These are phyloP conservation scores for Paracoccidioides lutzii DNA, from an alignment of 2,329 filamentous ascomycete genomes.

Conservation along the genomic window DNA sequence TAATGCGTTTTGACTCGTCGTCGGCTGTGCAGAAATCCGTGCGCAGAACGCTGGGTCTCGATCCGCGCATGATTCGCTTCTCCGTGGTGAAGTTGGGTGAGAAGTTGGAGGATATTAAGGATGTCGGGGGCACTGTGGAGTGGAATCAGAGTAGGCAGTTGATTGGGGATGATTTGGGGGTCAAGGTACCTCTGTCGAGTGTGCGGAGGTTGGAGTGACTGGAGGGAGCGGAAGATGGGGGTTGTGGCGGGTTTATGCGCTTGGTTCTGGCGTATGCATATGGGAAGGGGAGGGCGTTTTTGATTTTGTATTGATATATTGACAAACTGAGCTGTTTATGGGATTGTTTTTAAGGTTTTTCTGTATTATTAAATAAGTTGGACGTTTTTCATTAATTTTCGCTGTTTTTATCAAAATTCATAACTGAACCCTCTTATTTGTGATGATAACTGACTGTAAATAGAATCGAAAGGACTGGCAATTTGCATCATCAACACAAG, in stretches of 20 bases:
- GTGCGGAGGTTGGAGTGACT: neutral
- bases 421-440: neutral
- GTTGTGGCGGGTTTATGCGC: neutral
- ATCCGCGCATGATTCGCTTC: conserved; percentile 82
- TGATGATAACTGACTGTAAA: neutral
- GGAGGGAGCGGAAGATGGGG: neutral
- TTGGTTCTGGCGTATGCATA: neutral
- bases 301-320: neutral
- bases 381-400: neutral
- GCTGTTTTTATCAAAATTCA: neutral
- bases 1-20: conserved; percentile 86
- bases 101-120: conserved; percentile 49
- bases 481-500: neutral
- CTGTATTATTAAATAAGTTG: neutral
- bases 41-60: conserved; percentile 61
- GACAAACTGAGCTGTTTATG: neutral
- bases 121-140: conserved; percentile 42
- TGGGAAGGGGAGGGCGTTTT: neutral
- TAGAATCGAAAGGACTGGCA: neutral
- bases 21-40: conserved; percentile 62
- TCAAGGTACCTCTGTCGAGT: neutral
- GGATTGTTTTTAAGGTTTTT: neutral
- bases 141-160: conserved; percentile 33
- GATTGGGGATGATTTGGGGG: conserved; percentile 6
- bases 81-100: conserved; percentile 74